phyloP scores from a whole-genome alignment of 768 basidiomycete genomes.

The Lentinula edodes region DNA sequence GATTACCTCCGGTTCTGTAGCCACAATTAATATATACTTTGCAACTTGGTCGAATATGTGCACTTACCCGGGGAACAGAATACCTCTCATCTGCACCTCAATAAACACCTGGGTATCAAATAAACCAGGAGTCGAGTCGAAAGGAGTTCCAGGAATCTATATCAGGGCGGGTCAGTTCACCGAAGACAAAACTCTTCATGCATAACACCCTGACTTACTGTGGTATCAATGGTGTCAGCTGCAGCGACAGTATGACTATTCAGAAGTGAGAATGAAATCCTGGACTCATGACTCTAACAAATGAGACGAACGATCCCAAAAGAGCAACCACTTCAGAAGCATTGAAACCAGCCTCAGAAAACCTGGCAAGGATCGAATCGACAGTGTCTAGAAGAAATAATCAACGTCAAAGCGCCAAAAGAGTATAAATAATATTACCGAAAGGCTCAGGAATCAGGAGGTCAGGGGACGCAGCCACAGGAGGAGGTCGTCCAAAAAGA shows the following conservation, averaged over 20 bases:
- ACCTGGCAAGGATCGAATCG: conserved; percentile 7
- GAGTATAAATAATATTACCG: conserved; percentile 6
- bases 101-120: conserved; percentile 44
- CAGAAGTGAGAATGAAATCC: neutral
- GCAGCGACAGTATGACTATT: conserved; percentile 11
- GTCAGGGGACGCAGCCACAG: conserved; percentile 24
- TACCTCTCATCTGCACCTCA: conserved; percentile 40
- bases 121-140: conserved; percentile 38
- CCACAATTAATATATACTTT: neutral
- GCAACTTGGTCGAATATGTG: neutral
- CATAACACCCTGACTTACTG: neutral
- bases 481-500: conserved; percentile 30
- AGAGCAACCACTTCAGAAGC: conserved; percentile 10
- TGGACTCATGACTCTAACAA: neutral
- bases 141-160: conserved; percentile 16
- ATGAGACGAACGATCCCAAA: conserved; percentile 6
- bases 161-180: neutral
- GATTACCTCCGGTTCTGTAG: conserved; percentile 3
- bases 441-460: conserved; percentile 23
- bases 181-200: too few species aligned
- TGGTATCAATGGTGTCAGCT: conserved; percentile 8
- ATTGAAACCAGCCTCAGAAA: conserved; percentile 9
- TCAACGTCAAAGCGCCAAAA: neutral
- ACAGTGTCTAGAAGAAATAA: neutral
- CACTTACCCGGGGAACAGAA: conserved; percentile 31